Evolutionary conservation across 306 rosid species (phyloP), one percentile per base, ranked within the genome.

Genomic region (Malus domestica): DNA sequence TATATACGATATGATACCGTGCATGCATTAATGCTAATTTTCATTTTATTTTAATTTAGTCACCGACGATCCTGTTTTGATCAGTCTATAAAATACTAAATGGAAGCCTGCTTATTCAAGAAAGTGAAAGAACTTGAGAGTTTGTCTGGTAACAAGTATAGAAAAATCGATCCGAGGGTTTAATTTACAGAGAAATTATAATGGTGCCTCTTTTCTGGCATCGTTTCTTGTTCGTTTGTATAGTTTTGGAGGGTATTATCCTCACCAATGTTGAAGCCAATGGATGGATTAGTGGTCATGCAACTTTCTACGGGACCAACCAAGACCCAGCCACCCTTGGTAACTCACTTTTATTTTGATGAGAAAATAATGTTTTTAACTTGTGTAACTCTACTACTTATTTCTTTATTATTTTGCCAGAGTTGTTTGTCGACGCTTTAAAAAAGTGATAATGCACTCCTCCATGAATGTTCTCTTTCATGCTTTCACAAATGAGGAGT

Each of bases 281-380:
- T 23, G 71, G 81, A 79, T 93, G 98, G 98, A 85, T 87, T 78
- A 75, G 79, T 35, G 97, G 85, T 76, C 98, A 90, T 88, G 96
- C 96, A 86, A 93, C 94, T 64, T 93, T 90, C 86, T 93, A 93
- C 72, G 98, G 96, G 64, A 78, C 88, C 76, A 81, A 86, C 78
- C 89, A 87, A 81, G 86, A 57, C 84, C 98, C 98, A 67, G 67
- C 88, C 25, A 81, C 81, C 40, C 87, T 93, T 45, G 96, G 98
- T 93, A 74, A 79, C 84, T 62, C 22, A n/a, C 20, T 49, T 49
- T 16, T 14, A 49, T 49, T 44, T 49, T 0, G 54, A 49, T 49
- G 54, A 49, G 54, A 49, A 49, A 49, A 49, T 14, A 49, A 49
- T 49, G 16, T 49, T 49, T 15, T 15, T 49, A 16, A 49, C 16